Evolutionary conservation across 2,329 filamentous ascomycete genomes (phyloP).

Genomic region (Fusarium dlaminii): DNA sequence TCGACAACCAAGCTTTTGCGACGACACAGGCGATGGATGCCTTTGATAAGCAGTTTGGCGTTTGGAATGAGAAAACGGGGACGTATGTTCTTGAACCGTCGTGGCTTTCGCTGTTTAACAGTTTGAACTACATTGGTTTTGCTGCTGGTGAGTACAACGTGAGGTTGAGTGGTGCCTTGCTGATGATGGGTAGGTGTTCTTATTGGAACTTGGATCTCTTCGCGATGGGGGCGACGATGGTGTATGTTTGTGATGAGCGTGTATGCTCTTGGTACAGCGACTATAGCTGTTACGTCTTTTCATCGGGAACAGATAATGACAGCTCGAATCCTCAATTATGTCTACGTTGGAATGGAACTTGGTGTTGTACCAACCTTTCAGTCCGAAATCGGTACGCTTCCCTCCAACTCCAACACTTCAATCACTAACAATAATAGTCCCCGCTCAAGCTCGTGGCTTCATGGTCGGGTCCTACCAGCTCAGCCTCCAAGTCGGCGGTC

Average conservation of each 20-base stretch:
- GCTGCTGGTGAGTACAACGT: slow-evolving; percentile 37
- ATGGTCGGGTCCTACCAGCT: slow-evolving; percentile 50
- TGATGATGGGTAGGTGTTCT: slow-evolving; percentile 29
- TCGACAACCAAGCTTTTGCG: slow-evolving; percentile 51
- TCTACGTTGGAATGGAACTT: slow-evolving; percentile 40
- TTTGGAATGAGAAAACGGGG: slow-evolving; percentile 34
- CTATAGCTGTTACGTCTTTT: slow-evolving; percentile 29
- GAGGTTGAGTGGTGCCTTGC: neutral
- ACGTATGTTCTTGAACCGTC: slow-evolving; percentile 44
- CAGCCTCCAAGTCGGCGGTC: slow-evolving; percentile 39
- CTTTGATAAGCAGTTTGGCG: slow-evolving; percentile 48
- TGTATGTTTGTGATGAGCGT: slow-evolving; percentile 50
- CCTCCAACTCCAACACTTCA: too few relatives aligned
- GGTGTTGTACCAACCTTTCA: slow-evolving; percentile 47
- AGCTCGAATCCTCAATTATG: slow-evolving; percentile 36
- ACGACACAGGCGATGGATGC: slow-evolving; percentile 50
- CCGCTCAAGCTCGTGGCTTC: slow-evolving; percentile 44
- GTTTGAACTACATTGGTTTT: slow-evolving; percentile 49
- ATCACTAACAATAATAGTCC: slow-evolving; percentile 20
- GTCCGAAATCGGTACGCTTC: slow-evolving; percentile 44
- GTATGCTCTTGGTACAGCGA: slow-evolving; percentile 43
- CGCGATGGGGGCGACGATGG: slow-evolving; percentile 40
- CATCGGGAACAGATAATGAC: slow-evolving; percentile 36
- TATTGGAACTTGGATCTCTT: slow-evolving; percentile 34
- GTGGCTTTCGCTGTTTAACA: slow-evolving; percentile 50